Base-by-base conservation (phyloP, 768 basidiomycete genomes). In the Lepiota subincarnata region DNA sequence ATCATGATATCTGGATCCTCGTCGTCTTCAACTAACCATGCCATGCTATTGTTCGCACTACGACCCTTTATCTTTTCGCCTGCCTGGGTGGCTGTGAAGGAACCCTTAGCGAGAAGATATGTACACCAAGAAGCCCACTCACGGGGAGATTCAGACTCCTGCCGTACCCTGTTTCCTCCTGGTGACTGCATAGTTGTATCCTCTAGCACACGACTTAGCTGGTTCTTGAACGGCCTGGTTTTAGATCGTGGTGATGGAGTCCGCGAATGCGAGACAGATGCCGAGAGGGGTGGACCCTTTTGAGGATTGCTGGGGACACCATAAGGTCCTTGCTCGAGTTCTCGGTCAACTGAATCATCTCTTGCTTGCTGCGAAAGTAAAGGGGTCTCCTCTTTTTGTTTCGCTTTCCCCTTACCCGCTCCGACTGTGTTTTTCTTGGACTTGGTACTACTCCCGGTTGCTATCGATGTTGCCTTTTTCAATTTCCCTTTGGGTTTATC, bases 21-120 rank as follows among this genome's bases (percentile, higher is more conserved):
- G 53, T 83, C 84, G 20, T 82, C 73, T 36, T 79, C 83, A 8
- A 87, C 64, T 18, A 89, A 69, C 86, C 85, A 87, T 1, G 80
- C 76, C 69, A 87, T 83, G 59, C 74, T 74, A 44, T 74, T 65
- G 35, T 71, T 64, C 14, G 50, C 55, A 12, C 10, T n/a, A 35
- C 40, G 39, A 43, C 34, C 24, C n/a, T 54, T 26, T 35, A 54
- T 37, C 13, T 20, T 28, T 1, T 45, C 47, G 18, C 45, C 53
- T 26, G 26, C 46, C 34, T 54, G 53, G 24, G 53, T 34, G 39
- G 42, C 46, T 54, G 22, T 28, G 2, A 10, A n/a, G 22, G 20
- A 10, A 12, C 19, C 12, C 6, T 48, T 35, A 54, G 38, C 12
- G 13, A n/a, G 6, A 10, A 7, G 5, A 3, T 35, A 2, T 34